A percentile compares a stretch with the other conserved stretches of the same genome.
phyloP scores from a whole-genome alignment of 768 basidiomycete genomes.

The Agaricus sinodeliciosus region DNA sequence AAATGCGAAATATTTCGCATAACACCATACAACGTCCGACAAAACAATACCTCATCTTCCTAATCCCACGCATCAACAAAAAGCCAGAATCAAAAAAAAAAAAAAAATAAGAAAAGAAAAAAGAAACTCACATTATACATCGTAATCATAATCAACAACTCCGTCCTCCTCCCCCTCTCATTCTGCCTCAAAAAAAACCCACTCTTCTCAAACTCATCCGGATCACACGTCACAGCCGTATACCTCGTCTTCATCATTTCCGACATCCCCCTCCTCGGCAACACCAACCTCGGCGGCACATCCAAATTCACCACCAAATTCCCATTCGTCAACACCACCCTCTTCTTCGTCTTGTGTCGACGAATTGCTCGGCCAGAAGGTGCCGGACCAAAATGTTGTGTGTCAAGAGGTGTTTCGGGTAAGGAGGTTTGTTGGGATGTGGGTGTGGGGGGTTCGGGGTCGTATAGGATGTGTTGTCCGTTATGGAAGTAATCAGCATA shows the following conservation, averaged over 20 bases:
- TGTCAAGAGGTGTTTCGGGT: slow-evolving; percentile 51
- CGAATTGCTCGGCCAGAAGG: slow-evolving; percentile 74
- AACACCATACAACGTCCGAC: slow-evolving; percentile 90
- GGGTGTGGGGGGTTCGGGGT: slow-evolving; percentile 36
- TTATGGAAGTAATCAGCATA: slow-evolving; percentile 19
- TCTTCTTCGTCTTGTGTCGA: slow-evolving; percentile 69
- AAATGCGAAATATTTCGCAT: slow-evolving; percentile 83
- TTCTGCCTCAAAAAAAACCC: slow-evolving; percentile 86
- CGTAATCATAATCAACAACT: slow-evolving; percentile 90
- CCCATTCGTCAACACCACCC: slow-evolving; percentile 79
- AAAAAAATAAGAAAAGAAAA: neutral
- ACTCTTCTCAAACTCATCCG: slow-evolving; percentile 81
- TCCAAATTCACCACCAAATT: slow-evolving; percentile 81
- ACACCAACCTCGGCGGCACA: slow-evolving; percentile 78
- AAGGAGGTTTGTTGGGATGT: slow-evolving; percentile 31
- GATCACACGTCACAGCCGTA: slow-evolving; percentile 91
- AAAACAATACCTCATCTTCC: slow-evolving; percentile 89
- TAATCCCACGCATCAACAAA: slow-evolving; percentile 19
- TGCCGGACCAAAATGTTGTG: slow-evolving; percentile 84
- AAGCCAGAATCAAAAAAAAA: neutral
- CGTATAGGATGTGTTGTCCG: slow-evolving; percentile 28
- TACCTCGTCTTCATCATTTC: slow-evolving; percentile 74
- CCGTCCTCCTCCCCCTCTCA: slow-evolving; percentile 72
- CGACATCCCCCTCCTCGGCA: slow-evolving; percentile 62
- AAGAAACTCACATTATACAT: slow-evolving; percentile 83